Percentiles rank a stretch among this genome's conserved stretches.
These are phyloP conservation scores for Podaxis mareebaensis DNA, from an alignment of 768 basidiomycete genomes.

Conservation along the genomic window DNA sequence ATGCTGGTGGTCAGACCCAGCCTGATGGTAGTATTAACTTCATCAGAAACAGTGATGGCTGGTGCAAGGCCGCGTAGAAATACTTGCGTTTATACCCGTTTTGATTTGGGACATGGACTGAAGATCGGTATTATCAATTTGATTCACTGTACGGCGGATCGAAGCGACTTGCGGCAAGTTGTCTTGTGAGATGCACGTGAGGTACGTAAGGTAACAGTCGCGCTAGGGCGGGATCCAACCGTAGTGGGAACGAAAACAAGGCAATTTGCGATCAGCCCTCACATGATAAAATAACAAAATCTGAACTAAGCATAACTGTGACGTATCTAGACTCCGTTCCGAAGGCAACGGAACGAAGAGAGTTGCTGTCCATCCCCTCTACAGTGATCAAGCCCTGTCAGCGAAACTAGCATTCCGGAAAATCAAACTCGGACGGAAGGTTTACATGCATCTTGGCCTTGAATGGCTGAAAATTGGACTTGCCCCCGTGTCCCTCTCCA, in stretches of 20 bases:
- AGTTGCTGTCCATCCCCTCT: not conserved
- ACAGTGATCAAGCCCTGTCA: not conserved
- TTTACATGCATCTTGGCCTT: too few relatives aligned
- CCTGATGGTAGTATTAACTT: conserved; percentile 41
- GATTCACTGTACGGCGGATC: not conserved
- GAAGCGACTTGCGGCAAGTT: not conserved
- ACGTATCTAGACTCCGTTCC: not conserved
- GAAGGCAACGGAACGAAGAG: not conserved
- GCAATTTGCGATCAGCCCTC: not conserved
- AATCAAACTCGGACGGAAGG: too few relatives aligned
- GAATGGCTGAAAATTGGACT: too few relatives aligned
- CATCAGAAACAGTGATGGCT: conserved; percentile 44
- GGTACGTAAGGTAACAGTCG: too few relatives aligned
- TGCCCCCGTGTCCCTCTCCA: too few relatives aligned
- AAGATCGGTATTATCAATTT: not conserved
- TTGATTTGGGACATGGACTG: not conserved
- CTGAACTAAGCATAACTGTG: not conserved
- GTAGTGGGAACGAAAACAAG: too few relatives aligned
- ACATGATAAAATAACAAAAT: not conserved
- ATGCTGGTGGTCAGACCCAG: conserved; percentile 45
- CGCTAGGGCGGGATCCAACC: too few relatives aligned
- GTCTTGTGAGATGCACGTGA: too few relatives aligned
- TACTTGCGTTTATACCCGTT: not conserved
- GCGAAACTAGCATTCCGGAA: too few relatives aligned
- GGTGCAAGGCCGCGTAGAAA: conserved; percentile 32